phyloP scores from a whole-genome alignment of 108 stramenopile species.

The Pseudonitzschia delicatissima region DNA sequence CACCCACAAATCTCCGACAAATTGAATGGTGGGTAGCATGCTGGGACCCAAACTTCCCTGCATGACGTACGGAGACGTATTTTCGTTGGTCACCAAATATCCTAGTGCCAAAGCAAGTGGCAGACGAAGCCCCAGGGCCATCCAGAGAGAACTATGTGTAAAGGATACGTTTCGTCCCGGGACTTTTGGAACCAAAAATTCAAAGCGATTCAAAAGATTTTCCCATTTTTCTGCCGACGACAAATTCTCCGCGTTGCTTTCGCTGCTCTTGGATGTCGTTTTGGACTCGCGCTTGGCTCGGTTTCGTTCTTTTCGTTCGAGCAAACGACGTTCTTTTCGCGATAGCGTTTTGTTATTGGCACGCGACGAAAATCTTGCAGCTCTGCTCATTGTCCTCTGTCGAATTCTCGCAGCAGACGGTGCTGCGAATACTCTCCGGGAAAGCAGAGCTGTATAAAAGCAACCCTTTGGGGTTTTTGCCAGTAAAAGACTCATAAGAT shows the following conservation, averaged over 20 bases:
- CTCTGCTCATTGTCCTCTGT: too few relatives aligned
- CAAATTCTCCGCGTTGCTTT: background rate
- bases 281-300: conserved; percentile 3
- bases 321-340: conserved; percentile 23
- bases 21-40: conserved; percentile 78
- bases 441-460: too few relatives aligned
- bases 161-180: conserved; percentile 3
- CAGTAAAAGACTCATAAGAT: too few relatives aligned
- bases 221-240: background rate
- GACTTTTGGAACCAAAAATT: conserved; percentile 1
- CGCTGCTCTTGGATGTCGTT: background rate
- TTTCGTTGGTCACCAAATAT: conserved; percentile 20
- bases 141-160: conserved; percentile 13
- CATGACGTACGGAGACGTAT: conserved; percentile 51
- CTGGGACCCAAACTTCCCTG: conserved; percentile 58
- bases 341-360: background rate
- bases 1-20: conserved; percentile 59
- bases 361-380: background rate
- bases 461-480: too few relatives aligned
- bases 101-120: conserved; percentile 24
- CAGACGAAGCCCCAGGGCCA: conserved; percentile 25
- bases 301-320: conserved; percentile 32
- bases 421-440: too few relatives aligned
- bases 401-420: too few relatives aligned
- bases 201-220: background rate